Base-by-base conservation (phyloP, 257 asterid genomes). In the Solanum chiquidenum region DNA sequence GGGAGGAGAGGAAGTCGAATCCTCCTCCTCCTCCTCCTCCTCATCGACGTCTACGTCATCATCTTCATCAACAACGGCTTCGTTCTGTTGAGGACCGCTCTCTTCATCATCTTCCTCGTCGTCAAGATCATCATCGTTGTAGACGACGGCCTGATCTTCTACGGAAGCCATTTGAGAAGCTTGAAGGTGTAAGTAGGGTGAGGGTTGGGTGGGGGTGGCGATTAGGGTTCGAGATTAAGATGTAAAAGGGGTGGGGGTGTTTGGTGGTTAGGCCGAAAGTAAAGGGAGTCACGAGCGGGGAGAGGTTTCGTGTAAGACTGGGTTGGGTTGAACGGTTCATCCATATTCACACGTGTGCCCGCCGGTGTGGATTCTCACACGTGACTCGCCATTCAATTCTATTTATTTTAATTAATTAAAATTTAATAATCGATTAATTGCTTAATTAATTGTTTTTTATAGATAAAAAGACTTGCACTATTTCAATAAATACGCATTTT, bases 1-100 rank as follows among this genome's bases (percentile, higher is more conserved):
- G 14, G 84, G 62, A 55, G 94, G 91, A 25, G 98, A 92, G 13
- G 98, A 91, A 68, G 95, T 91, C 35, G 97, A 93, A 86, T 95
- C 84, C 1, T 40, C 95, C n/a, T 77, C 62, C 21, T 49, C 58
- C 6, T 49, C 58, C 58, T 49, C 95, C 75, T 91, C 96, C 86
- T 94, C 98, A 79, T 77, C 84, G 60, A 90, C 92, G n/a, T 90
- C 94, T 21, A 93, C 93, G 25, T 90, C 92, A 27, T 87, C 91
- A 68, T 88, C 90, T 77, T 77, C 84, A 42, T 77, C 84, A 77
- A 40, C 84, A 77, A 40, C 60, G 40, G 35, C 76, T 71, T 71
- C 76, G 76, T 71, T 71, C 76, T 71, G 76, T 10, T 40, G 64
- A 55, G 9, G 64, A 55, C 64, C 64, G 64, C 64, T 55, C n/a